These are phyloP conservation scores for Gynostemma pentaphyllum DNA, from an alignment of 306 rosid genomes.

Conservation along the genomic window DNA sequence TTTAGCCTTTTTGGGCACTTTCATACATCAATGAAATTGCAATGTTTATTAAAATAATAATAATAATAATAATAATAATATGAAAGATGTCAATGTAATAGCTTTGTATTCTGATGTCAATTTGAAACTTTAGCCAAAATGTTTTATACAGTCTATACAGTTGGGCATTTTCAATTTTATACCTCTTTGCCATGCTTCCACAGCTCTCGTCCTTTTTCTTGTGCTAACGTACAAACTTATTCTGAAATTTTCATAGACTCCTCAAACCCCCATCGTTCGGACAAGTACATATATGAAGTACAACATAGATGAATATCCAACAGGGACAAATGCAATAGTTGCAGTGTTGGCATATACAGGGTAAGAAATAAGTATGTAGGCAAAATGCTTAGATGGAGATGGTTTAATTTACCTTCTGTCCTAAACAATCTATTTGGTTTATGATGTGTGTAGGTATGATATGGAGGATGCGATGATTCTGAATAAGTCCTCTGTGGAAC, in stretches of 20 bases:
- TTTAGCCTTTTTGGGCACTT: no score
- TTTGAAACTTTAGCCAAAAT: neutral
- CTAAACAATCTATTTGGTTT: constrained; percentile 12
- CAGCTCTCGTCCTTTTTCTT: neutral
- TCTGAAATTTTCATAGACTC: constrained; percentile 49
- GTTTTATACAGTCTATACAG: neutral
- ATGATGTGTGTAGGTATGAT: constrained; percentile 51
- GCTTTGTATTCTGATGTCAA: neutral
- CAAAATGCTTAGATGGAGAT: neutral
- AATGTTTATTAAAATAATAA: no score
- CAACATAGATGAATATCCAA: constrained; percentile 67
- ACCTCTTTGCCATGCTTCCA: neutral
- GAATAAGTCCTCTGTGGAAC: constrained; percentile 90
- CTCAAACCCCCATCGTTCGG: constrained; percentile 84
- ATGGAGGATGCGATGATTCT: constrained; percentile 99
- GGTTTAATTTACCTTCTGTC: neutral
- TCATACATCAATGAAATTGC: no score
- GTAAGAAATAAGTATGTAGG: constrained; percentile 27
- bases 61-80: no score
- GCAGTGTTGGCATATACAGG: constrained; percentile 96
- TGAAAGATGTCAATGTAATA: neutral
- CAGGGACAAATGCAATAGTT: constrained; percentile 94
- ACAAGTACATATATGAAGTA: constrained; percentile 60
- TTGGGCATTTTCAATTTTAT: constrained; percentile 4
- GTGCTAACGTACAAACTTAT: neutral